Percentiles rank a stretch among this genome's conserved stretches.
Conservation (phyloP, 116 monocot genomes). For the Papilionanthe hybrid region DNA sequence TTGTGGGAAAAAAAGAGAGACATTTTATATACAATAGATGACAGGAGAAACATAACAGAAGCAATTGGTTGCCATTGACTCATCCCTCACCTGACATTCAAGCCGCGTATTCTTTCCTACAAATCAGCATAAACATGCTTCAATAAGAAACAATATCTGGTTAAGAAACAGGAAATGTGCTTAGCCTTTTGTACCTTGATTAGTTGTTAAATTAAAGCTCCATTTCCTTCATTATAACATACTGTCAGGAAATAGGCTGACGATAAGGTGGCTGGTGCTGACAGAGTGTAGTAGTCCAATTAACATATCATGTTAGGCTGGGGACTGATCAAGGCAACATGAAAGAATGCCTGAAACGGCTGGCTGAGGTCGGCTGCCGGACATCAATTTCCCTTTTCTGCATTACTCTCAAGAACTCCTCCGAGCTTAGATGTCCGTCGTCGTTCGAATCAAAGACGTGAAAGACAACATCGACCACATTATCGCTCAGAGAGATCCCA, state of each 20-base stretch:
- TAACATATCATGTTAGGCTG: background rate
- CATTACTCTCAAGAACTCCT: slow-evolving; percentile 68
- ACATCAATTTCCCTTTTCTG: slow-evolving; percentile 63
- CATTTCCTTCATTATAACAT: background rate
- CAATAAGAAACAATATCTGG: background rate
- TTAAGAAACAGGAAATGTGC: background rate
- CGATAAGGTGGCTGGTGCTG: background rate
- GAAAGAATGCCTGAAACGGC: background rate
- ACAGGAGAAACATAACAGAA: background rate
- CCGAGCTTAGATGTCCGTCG: slow-evolving; percentile 63
- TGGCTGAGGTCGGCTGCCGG: slow-evolving; percentile 28
- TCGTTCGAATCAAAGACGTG: slow-evolving; percentile 71
- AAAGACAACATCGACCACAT: slow-evolving; percentile 70
- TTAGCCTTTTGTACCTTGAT: background rate
- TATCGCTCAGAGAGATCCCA: slow-evolving; percentile 58
- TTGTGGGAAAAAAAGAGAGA: too few species aligned
- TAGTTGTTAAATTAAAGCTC: background rate
- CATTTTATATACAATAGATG: background rate
- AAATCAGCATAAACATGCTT: background rate
- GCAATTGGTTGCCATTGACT: background rate
- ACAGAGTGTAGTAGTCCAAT: background rate
- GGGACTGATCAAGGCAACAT: background rate
- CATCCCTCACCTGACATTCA: background rate
- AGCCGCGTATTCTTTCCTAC: background rate
- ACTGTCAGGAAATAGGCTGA: too few species aligned